Percentiles rank a stretch among this genome's conserved stretches.
phyloP scores from a whole-genome alignment of 1,139 yeast species.

The Diutina ranongensis region DNA sequence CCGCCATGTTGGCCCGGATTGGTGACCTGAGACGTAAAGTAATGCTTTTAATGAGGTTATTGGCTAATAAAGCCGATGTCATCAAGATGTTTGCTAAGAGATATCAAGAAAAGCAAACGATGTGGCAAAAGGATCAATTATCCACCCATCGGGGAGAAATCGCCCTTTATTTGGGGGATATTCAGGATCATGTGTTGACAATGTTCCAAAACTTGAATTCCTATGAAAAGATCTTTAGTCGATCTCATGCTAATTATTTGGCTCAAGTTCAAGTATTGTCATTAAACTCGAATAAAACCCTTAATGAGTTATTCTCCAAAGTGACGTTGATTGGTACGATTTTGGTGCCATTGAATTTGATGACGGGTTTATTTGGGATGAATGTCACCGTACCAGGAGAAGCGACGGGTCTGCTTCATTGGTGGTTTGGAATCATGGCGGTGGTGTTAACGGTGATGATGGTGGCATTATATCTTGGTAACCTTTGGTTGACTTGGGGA shows the following conservation, averaged over 20 bases:
- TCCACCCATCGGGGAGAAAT: slow-evolving; percentile 62
- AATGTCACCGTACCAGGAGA: slow-evolving; percentile 82
- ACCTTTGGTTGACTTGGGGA: slow-evolving; percentile 19
- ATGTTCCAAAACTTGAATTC: slow-evolving; percentile 87
- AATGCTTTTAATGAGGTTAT: slow-evolving; percentile 82
- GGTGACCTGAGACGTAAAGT: slow-evolving; percentile 86
- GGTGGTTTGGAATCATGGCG: slow-evolving; percentile 18
- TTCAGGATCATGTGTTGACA: slow-evolving; percentile 93
- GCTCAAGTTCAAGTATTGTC: slow-evolving; percentile 93
- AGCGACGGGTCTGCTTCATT: slow-evolving; percentile 20
- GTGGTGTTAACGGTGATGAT: slow-evolving; percentile 24
- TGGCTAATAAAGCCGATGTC: slow-evolving; percentile 94
- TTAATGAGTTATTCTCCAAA: slow-evolving; percentile 77
- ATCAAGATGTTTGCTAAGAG: slow-evolving; percentile 95
- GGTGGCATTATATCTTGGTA: slow-evolving; percentile 20
- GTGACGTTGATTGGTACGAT: slow-evolving; percentile 88
- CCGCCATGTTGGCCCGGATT: slow-evolving; percentile 64
- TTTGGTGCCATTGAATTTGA: slow-evolving; percentile 76
- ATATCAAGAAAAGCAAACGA: slow-evolving; percentile 7
- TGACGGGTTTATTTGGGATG: slow-evolving; percentile 95
- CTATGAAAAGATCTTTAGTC: slow-evolving; percentile 83
- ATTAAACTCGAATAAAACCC: slow-evolving; percentile 71
- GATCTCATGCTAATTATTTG: slow-evolving; percentile 84
- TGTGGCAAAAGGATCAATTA: not conserved
- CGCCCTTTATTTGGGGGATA: slow-evolving; percentile 87